phyloP scores from a whole-genome alignment of 257 asterid species.

The Vinca minor region DNA sequence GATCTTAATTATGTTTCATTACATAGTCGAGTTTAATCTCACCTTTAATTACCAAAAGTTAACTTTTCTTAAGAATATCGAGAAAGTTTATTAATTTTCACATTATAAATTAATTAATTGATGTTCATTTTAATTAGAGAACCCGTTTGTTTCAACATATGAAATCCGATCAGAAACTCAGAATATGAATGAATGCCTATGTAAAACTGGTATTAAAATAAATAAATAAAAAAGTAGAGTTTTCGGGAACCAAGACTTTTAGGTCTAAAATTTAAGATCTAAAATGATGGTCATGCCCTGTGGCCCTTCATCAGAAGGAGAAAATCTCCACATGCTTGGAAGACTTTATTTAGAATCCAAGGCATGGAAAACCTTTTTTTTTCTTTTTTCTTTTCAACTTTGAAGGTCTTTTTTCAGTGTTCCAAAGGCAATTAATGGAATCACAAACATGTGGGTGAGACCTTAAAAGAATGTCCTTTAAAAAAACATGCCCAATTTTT shows the following conservation, averaged over 20 bases:
- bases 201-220: background rate
- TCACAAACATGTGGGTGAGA: slow-evolving; percentile 41
- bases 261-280: background rate
- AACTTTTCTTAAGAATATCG: background rate
- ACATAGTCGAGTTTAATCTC: slow-evolving; percentile 1
- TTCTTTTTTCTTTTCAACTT: slow-evolving; percentile 15
- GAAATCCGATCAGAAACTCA: background rate
- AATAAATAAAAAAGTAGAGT: too few species aligned
- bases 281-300: slow-evolving; percentile 17
- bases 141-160: background rate
- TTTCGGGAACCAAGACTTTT: too few species aligned
- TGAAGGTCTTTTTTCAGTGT: slow-evolving; percentile 32
- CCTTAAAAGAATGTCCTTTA: slow-evolving; percentile 11
- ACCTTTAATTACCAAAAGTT: slow-evolving; percentile 8
- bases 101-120: background rate
- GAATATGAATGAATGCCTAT: background rate
- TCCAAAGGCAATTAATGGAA: slow-evolving; percentile 40
- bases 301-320: slow-evolving; percentile 23
- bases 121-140: background rate
- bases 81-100: background rate
- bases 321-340: slow-evolving; percentile 38
- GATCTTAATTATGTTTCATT: slow-evolving; percentile 1
- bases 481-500: slow-evolving; percentile 4
- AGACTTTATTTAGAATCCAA: slow-evolving; percentile 57
- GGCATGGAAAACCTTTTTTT: slow-evolving; percentile 22